Evolutionary conservation across 2,329 filamentous ascomycete genomes (phyloP).

Genomic region (Pseudodiploospora longispora): DNA sequence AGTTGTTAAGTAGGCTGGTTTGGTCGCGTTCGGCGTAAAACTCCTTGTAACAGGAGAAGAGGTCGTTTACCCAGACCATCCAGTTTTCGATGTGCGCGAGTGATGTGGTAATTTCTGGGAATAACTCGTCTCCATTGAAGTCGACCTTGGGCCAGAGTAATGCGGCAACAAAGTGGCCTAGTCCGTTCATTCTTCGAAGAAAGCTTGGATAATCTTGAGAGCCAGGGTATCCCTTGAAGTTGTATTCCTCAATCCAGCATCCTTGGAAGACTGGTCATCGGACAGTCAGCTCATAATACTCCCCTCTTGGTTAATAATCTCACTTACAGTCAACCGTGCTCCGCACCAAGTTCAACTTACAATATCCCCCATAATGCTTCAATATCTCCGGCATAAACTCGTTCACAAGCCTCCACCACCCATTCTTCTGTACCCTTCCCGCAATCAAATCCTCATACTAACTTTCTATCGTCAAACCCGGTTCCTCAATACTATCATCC

Average conservation of each 20-base stretch:
- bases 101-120: constrained; percentile 11
- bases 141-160: constrained; percentile 8
- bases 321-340: constrained; percentile 9
- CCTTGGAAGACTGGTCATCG: constrained; percentile 9
- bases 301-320: too few species aligned
- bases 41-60: constrained; percentile 17
- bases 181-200: constrained; percentile 14
- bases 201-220: constrained; percentile 13
- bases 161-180: constrained; percentile 11
- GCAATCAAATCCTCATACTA: constrained; percentile 12
- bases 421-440: constrained; percentile 10
- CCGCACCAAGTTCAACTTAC: constrained; percentile 11
- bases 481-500: constrained; percentile 12
- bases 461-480: constrained; percentile 8
- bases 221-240: constrained; percentile 12
- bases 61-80: constrained; percentile 14
- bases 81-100: constrained; percentile 13
- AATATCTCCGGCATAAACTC: constrained; percentile 12
- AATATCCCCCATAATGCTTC: constrained; percentile 12
- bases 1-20: constrained; percentile 14
- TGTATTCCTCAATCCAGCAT: constrained; percentile 16
- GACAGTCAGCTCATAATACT: too few species aligned
- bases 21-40: constrained; percentile 12
- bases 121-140: constrained; percentile 11
- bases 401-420: constrained; percentile 13